Evolutionary conservation across 352 stramenopile species (phyloP), one percentile per base, ranked within the genome.

Genomic region (Globisporangium perplexum): DNA sequence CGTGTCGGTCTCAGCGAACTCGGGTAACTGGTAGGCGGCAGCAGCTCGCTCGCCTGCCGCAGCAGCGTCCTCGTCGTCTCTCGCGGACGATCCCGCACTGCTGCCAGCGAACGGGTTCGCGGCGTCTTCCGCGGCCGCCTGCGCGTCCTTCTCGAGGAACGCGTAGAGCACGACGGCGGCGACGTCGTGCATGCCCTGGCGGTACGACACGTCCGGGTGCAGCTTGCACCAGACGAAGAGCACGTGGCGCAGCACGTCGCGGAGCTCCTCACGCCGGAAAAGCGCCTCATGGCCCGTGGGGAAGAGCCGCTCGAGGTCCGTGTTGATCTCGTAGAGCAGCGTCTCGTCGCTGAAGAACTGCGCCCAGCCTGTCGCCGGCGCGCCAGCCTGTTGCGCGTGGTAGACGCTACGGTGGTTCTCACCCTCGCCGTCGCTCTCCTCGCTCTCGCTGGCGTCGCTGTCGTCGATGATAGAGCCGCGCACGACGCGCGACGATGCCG

Each of bases 131-230:
- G 20, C 36, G 4, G 43, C 48, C 12, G 43, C 30, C 15, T 4
- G n/a, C 41, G 23, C 31, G 45, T 23, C 23, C 18, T 48, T 66
- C 1, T 66, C 48, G 8, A 80, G 50, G 26, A 90, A 86, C 8
- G 83, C 73, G 45, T 84, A 93, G 24, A 93, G 72, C 26, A 93
- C 75, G 10, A 93, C 80, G 0, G 80, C 80, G 2, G 73, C 78
- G 47, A 93, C 77, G 48, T 93, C 83, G 53, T 93, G 83, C 83
- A 93, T 93, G 10, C 83, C 83, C 59, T 93, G 83, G 23, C 83
- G 77, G 41, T 93, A 93, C n/a, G 79, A 82, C 47, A 93, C 74
- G 26, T 88, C 77, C 7, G 83, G 71, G 47, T 93, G 77, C 47
- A 89, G 52, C 39, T 83, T 84, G 60, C 81, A 91, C 83, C 83